Percentiles rank a stretch among this genome's conserved stretches.
Conservation (phyloP, 1,284 basidiomycete species). For the Neolentinus lepideus region DNA sequence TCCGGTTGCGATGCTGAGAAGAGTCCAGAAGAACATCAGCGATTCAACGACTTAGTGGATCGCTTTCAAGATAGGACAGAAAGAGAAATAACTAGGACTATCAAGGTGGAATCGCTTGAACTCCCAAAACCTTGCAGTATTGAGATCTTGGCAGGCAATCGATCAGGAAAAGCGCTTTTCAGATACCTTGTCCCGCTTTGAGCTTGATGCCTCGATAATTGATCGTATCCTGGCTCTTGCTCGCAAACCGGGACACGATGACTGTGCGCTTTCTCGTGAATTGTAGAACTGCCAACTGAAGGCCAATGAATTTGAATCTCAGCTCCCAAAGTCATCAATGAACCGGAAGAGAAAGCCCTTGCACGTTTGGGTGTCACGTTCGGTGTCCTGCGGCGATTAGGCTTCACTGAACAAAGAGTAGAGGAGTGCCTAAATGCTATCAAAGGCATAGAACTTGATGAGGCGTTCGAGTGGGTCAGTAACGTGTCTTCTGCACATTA, state of each 20-base stretch:
- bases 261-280: background rate
- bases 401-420: conserved; percentile 68
- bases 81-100: conserved; percentile 73
- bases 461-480: conserved; percentile 89
- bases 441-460: conserved; percentile 73
- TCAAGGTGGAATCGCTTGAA: conserved; percentile 35
- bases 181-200: conserved; percentile 58
- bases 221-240: background rate
- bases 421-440: conserved; percentile 62
- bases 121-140: background rate
- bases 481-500: background rate
- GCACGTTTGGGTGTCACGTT: conserved; percentile 74
- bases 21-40: conserved; percentile 38
- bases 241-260: background rate
- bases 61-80: conserved; percentile 84
- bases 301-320: background rate
- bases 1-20: background rate
- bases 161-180: conserved; percentile 81
- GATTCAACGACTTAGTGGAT: conserved; percentile 67
- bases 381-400: conserved; percentile 79
- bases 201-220: conserved; percentile 24
- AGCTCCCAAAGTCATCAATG: conserved; percentile 35
- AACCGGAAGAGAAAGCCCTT: conserved; percentile 67
- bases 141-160: conserved; percentile 46
- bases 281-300: background rate